Base-by-base conservation (phyloP, 495 filamentous ascomycete species). In the Xylaria nigripes region DNA sequence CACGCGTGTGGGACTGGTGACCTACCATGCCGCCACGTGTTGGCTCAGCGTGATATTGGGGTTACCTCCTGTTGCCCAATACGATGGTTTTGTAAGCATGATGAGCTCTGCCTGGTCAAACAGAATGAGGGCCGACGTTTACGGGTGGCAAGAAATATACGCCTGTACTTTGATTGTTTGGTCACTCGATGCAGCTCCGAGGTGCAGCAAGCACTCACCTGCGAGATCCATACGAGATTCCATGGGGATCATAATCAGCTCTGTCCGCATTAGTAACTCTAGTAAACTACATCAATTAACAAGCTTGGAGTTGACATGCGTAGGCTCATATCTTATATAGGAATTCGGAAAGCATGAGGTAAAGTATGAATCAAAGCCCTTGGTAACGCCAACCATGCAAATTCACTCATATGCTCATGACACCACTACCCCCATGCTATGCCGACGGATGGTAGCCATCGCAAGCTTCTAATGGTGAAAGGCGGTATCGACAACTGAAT, bases 321-420 rank as follows among this genome's bases (percentile, higher is more conserved):
- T 36, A 25, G 45, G 29, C 38, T 38, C 10, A 22, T 40, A 22
- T 40, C 15, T 23, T 30, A 18, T 13, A 23, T 23, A 32, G 38
- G 21, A 38, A 38, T 2, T 9, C 18, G 36, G 36, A 48, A 48
- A 24, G 30, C 22, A 54, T 41, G 44, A 48, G 36, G 36, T 51
- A 54, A 16, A 36, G 6, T 45, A 10, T 54, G 29, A 54, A 48
- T 48, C 18, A 32, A 23, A 54, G 34, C 44, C 45, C 51, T 22
- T 48, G 32, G 19, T 54, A 54, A 54, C 51, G 51, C 51, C 51
- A 29, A 15, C 45, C 44, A 45, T 54, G 51, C 51, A 54, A 54
- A 46, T 22, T 18, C 51, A 24, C 1, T 48, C 44, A 45, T 54
- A 30, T 40, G 43, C 40, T 38, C 51, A 15, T 54, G 24, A 48